Evolutionary conservation across 2,329 filamentous ascomycete genomes (phyloP), one percentile per base, ranked within the genome.

Genomic region (Sclerotinia minor): DNA sequence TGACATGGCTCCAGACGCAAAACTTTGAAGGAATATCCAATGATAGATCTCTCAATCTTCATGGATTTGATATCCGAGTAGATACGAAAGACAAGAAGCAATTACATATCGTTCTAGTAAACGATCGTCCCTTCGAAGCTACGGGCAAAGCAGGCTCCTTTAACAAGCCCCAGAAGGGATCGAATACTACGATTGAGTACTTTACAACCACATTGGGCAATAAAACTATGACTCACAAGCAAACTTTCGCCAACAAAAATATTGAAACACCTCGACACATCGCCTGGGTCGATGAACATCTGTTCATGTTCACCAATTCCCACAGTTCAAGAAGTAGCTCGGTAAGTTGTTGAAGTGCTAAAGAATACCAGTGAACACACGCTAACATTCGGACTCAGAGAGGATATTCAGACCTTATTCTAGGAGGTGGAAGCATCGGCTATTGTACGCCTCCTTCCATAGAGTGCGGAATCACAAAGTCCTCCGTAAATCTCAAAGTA

Each of bases 221-320:
- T 9, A 65, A 72, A 2, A 73, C 44, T 2, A 75, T 79, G 72
- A 69, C 68, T 35, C 75, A 79, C 67, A 70, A 78, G 8, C 74
- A 75, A 45, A 79, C 78, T 1, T 76, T 77, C 29, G 52, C 70
- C 7, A 41, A 76, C 44, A 71, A 74, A 24, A 67, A 71, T 21
- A 77, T 80, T 45, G 61, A 75, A 32, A 76, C 77, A 3, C 76
- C 78, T 9, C 79, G 79, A 66, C 73, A 75, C n/a, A 67, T 79
- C n/a, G 75, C 75, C 6, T 77, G 78, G 69, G 71, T 75, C 0
- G 72, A 70, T 26, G 76, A 77, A 59, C 72, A 77, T 50, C 72
- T 75, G 2, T 78, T 80, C 63, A 71, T 78, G n/a, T 75, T 79
- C 53, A 78, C 78, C 2, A 80, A 79, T 67, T 76, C 78, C 54